Base-by-base conservation (phyloP, 2,329 filamentous ascomycete genomes). In the Cryphonectria japonica region DNA sequence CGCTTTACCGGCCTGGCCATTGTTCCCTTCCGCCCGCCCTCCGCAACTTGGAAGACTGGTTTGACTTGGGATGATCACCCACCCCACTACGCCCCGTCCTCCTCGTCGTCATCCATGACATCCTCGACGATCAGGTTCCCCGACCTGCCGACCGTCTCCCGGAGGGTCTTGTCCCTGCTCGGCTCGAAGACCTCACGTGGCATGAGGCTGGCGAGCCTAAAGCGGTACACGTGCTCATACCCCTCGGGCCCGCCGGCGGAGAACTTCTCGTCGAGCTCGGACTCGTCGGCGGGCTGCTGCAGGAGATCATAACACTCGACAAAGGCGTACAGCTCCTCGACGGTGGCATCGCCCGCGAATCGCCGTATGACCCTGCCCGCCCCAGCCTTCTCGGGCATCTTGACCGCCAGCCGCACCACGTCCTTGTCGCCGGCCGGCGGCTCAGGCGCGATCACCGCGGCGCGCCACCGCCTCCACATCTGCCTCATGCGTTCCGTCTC, bases 251-350 rank as follows among this genome's bases (percentile, higher is more conserved):
- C 81, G 4, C 81, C 77, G 0, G 80, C 79, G 43, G 41, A n/a
- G 29, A 64, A 64, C 29, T 79, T 80, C 43, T 82, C 78, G 22
- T 81, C 79, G 4, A 75, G 76, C 5, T 73, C 71, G 9, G 73
- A 73, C 8, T 75, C 71, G 72, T 69, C 76, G 65, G 67, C 74
- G 32, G 78, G 80, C 1, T 82, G 80, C 50, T 86, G 80, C 3
- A 94, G 76, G 7, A 92, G 76, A 67, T 93, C 90, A 78, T 94
- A 91, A 82, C 95, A 98, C 78, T 99, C 96, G 2, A 98, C 94
- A 82, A 97, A 98, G 0, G 95, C 96, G 80, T 98, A 98, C 7
- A 99, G 83, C 77, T 98, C 94, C 78, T 98, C 95, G 52, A 98
- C 84, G 2, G 87, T 85, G 0, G 92, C 89, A n/a, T 89, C 84